Evolutionary conservation across 345 rosid genomes (phyloP), one percentile per base, ranked within the genome.

Genomic region (Eucalyptus cloeziana): DNA sequence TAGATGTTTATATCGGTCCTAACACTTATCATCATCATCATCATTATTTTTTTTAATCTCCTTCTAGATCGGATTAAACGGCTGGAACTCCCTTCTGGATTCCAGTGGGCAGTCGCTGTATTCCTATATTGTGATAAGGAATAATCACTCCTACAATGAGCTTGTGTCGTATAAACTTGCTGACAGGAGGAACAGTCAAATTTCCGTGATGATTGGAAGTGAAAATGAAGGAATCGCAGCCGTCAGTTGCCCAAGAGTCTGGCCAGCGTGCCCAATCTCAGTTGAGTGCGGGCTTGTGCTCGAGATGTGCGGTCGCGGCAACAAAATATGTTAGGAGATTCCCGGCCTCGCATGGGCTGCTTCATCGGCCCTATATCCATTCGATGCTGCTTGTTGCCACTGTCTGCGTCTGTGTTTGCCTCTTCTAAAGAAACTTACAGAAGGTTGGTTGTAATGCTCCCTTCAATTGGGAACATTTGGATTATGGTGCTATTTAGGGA

Each of bases 341-440:
- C 56, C 91, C 91, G 8, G 93, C 95, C 45, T 89, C 96, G 47
- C 94, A 87, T 16, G 96, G 97, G 56, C 89, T 97, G 90, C 96
- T 96, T 93, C 96, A 94, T 87, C 95, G 95, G 54, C 96, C 99
- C 13, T 94, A 93, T 58, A 88, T 95, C 89, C 96, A 96, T 91
- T 95, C 98, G 40, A 93, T 97, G 97, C 97, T 97, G 19, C 93
- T 97, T 89, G 91, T 96, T 86, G 98, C 97, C 10, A 96, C 98
- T 9, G 98, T 97, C 52, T 97, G 99, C 80, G 98, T 95, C 88
- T 97, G 99, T 91, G 99, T 97, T 81, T 97, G 98, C 91, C 91
- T 97, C 71, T 95, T 95, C 93, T 81, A 95, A 90, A 95, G 98
- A 44, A 97, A 98, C 97, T 3, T 54, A 54, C 58, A 54, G 11